phyloP scores from a whole-genome alignment of 2,329 filamentous ascomycete genomes.

The Aspergillus puulaauensis region DNA sequence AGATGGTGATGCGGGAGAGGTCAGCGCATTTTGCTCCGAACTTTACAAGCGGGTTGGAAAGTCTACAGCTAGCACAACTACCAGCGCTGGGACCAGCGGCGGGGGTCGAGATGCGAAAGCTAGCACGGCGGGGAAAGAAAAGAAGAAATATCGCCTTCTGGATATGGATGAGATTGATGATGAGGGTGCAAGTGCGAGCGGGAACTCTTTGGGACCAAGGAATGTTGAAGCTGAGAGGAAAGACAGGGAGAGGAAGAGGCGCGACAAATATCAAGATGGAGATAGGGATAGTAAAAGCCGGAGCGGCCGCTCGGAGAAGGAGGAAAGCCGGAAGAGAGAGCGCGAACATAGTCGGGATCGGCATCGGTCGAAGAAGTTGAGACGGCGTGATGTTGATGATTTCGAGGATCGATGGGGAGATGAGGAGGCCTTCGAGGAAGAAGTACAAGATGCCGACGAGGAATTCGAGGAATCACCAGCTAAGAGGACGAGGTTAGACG shows the following conservation, averaged over 20 bases:
- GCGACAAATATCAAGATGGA: conserved; percentile 1
- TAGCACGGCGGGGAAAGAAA: conserved; percentile 14
- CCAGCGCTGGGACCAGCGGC: background rate
- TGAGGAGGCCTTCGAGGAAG: conserved; percentile 57
- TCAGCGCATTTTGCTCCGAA: conserved; percentile 49
- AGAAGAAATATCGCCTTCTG: conserved; percentile 53
- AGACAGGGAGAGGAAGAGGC: conserved; percentile 24
- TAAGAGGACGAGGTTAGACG: conserved; percentile 69
- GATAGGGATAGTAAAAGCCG: conserved; percentile 25
- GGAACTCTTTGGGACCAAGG: conserved; percentile 27
- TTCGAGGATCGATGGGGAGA: conserved; percentile 82
- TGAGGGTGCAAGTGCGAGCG: conserved; percentile 25
- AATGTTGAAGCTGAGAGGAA: conserved; percentile 40
- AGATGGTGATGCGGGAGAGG: conserved; percentile 48
- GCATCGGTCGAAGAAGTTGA: conserved; percentile 51
- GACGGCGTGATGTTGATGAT: conserved; percentile 53
- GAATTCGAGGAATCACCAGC: conserved; percentile 69
- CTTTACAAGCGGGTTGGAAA: conserved; percentile 39
- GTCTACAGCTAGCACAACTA: conserved; percentile 17
- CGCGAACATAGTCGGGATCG: conserved; percentile 44
- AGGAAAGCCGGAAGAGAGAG: conserved; percentile 28
- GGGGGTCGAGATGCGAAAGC: conserved; percentile 13
- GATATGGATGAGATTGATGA: conserved; percentile 56
- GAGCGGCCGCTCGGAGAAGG: conserved; percentile 27
- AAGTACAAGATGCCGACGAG: conserved; percentile 46